These are phyloP conservation scores for Aspergillus phoenicis DNA, from an alignment of 2,329 filamentous ascomycete genomes.

Conservation along the genomic window DNA sequence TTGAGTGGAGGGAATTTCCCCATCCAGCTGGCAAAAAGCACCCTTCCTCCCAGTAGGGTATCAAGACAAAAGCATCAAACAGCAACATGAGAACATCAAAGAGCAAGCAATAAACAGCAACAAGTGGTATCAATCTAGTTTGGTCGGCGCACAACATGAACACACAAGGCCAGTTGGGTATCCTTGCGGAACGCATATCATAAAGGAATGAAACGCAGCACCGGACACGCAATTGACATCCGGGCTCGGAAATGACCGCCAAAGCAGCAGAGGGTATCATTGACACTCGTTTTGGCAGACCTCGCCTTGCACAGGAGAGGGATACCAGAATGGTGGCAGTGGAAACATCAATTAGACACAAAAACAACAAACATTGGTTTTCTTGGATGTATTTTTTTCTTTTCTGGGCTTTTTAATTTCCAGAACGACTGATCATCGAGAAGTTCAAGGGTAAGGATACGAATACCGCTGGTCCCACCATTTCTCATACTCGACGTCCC, in stretches of 20 bases:
- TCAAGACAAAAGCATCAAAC: slow-evolving; percentile 36
- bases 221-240: slow-evolving; percentile 21
- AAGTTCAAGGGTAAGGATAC: slow-evolving; percentile 29
- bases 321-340: slow-evolving; percentile 28
- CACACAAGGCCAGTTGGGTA: slow-evolving; percentile 27
- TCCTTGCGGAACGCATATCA: slow-evolving; percentile 38
- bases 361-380: slow-evolving; percentile 7
- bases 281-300: slow-evolving; percentile 26
- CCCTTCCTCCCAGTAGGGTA: slow-evolving; percentile 37
- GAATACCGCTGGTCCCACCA: slow-evolving; percentile 44
- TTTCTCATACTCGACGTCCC: slow-evolving; percentile 44
- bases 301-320: slow-evolving; percentile 16
- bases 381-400: slow-evolving; percentile 15
- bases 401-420: slow-evolving; percentile 13
- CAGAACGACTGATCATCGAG: slow-evolving; percentile 23
- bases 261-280: slow-evolving; percentile 36
- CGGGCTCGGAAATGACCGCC: slow-evolving; percentile 30
- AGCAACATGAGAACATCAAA: slow-evolving; percentile 25
- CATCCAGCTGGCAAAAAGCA: slow-evolving; percentile 27
- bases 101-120: slow-evolving; percentile 36
- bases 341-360: slow-evolving; percentile 22
- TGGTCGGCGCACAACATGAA: slow-evolving; percentile 31
- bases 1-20: slow-evolving; percentile 22
- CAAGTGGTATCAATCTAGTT: slow-evolving; percentile 44
- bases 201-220: slow-evolving; percentile 37